Evolutionary conservation across 805 yeast species (phyloP), one percentile per base, ranked within the genome.

Genomic region (Yarrowia deformans): DNA sequence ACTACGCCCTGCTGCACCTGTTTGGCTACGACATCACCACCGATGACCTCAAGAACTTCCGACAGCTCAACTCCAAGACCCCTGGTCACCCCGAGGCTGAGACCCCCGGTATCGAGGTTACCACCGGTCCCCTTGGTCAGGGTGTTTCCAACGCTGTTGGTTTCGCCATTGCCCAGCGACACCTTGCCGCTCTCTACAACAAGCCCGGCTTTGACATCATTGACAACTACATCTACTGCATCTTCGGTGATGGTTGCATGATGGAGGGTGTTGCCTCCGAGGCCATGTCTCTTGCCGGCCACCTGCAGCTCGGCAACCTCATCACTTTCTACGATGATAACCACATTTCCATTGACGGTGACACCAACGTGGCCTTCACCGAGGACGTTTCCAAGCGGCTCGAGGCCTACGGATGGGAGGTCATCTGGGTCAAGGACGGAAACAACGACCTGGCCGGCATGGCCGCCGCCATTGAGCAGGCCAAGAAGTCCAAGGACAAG

Each of bases 21-120:
- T 87, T 87, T 77, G 98, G 98, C 71, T 94, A 87, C 84, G 90
- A 86, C 76, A 82, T 88, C 78, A 77, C 91, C 70, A 80, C 94
- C 73, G 97, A 92, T 56, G 98, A 94, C 81, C 85, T 94, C 81
- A 89, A 93, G 84, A 81, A 84, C 72, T 95, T 95, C 84, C 90
- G 98, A 85, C 96, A 91, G 82, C 81, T 93, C 77, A 84, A 85
- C 78, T 93, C 98, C 73, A 90, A 88, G 82, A 90, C 97, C 71
- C 82, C 82, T 34, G 82, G 82, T 13, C 83, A 81, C 69, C 83
- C 83, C 16, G 82, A 80, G 69, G 78, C 77, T 46, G 82, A 80
- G 69, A 70, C 71, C 32, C 75, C 76, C 67, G 79, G 79, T 14
- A 74, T 80, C 37, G 83, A 80, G 70, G 76, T 79, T 66, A 80